These are phyloP conservation scores for Aspergillus cristatus DNA, from an alignment of 495 filamentous ascomycete species.

Conservation along the genomic window DNA sequence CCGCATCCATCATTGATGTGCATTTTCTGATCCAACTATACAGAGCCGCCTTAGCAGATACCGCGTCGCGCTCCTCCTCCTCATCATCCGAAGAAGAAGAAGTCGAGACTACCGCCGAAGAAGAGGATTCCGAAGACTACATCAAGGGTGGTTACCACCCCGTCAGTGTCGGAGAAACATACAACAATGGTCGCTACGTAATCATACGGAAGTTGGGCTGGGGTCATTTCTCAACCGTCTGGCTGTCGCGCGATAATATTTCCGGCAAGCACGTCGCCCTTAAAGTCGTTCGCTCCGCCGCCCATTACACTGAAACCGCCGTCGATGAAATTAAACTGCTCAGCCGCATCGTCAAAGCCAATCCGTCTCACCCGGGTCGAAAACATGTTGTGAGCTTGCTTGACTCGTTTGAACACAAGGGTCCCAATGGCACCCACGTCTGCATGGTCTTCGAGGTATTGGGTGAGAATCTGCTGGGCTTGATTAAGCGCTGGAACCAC, in stretches of 20 bases:
- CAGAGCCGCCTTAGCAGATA: no score
- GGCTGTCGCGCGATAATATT: constrained; percentile 87
- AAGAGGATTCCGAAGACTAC: constrained; percentile 98
- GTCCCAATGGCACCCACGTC: constrained; percentile 90
- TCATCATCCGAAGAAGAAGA: constrained; percentile 84
- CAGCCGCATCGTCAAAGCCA: constrained; percentile 92
- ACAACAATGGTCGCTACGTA: constrained; percentile 95
- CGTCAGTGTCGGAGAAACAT: constrained; percentile 84
- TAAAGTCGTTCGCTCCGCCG: constrained; percentile 94
- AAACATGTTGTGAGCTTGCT: constrained; percentile 91
- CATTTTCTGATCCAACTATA: no score
- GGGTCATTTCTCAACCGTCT: constrained; percentile 98
- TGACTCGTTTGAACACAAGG: constrained; percentile 96
- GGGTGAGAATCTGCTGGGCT: constrained; percentile 86
- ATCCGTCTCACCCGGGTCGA: constrained; percentile 84
- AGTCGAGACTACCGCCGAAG: constrained; percentile 87
- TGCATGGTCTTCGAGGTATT: constrained; percentile 99
- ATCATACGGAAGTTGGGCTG: constrained; percentile 95
- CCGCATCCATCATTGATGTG: constrained; percentile 6
- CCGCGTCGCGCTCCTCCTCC: constrained; percentile 72
- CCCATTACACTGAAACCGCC: constrained; percentile 97
- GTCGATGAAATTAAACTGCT: constrained; percentile 98
- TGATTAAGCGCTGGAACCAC: constrained; percentile 99
- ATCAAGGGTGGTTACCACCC: constrained; percentile 98
- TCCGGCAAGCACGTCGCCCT: constrained; percentile 91